A percentile compares a stretch with the other conserved stretches of the same genome.
These are phyloP conservation scores for Myriosclerotinia duriaeana DNA, from an alignment of 2,329 filamentous ascomycete genomes.

Conservation along the genomic window DNA sequence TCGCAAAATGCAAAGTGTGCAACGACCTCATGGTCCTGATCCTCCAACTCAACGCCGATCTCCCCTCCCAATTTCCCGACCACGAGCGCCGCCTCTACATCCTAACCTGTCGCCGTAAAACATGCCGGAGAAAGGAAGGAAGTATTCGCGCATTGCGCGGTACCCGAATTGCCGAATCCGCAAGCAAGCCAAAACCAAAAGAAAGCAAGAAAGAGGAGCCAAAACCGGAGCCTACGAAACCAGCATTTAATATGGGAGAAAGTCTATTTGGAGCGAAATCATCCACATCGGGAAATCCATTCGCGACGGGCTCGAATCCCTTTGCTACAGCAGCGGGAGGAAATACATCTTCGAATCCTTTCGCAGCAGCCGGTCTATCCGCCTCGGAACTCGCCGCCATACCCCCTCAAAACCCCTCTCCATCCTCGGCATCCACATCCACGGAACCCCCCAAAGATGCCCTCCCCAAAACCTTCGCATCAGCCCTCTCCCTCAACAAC, in stretches of 20 bases:
- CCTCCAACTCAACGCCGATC: slow-evolving; percentile 85
- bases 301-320: slow-evolving; percentile 56
- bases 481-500: slow-evolving; percentile 73
- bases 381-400: slow-evolving; percentile 43
- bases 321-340: slow-evolving; percentile 61
- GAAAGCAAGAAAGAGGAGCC: slow-evolving; percentile 35
- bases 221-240: slow-evolving; percentile 32
- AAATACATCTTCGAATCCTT: slow-evolving; percentile 48
- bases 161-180: slow-evolving; percentile 49
- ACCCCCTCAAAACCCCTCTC: slow-evolving; percentile 42
- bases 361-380: slow-evolving; percentile 41
- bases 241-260: slow-evolving; percentile 55
- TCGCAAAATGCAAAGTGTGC: slow-evolving; percentile 86
- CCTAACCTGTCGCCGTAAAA: slow-evolving; percentile 74
- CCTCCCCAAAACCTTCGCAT: slow-evolving; percentile 65
- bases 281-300: slow-evolving; percentile 50
- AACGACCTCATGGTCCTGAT: slow-evolving; percentile 79
- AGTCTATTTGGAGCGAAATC: slow-evolving; percentile 67
- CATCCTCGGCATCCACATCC: slow-evolving; percentile 25
- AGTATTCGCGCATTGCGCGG: slow-evolving; percentile 76
- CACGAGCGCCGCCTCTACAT: slow-evolving; percentile 88
- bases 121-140: slow-evolving; percentile 78
- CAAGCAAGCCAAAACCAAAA: slow-evolving; percentile 13
- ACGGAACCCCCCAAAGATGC: slow-evolving; percentile 28
- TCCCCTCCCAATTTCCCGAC: slow-evolving; percentile 80